Conservation (phyloP, 108 stramenopile species). For the Cyclotella cryptica region DNA sequence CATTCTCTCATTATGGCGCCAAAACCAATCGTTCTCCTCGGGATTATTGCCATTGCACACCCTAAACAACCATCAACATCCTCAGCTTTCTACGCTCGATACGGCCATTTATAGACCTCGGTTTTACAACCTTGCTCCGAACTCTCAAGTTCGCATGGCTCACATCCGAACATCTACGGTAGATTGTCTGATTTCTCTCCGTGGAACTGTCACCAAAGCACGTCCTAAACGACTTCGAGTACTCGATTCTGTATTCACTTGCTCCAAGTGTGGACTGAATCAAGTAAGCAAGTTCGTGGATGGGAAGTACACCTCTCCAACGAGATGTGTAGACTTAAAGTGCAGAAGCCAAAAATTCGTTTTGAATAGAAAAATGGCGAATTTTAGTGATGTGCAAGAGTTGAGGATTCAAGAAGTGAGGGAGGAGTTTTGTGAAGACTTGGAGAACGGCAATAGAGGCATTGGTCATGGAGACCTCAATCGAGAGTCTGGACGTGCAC, state of each 20-base stretch:
- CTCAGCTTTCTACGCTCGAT: slow-evolving; percentile 31
- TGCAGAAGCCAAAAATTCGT: slow-evolving; percentile 58
- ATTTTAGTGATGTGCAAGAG: slow-evolving; percentile 93
- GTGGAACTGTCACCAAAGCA: slow-evolving; percentile 93
- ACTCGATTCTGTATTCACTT: slow-evolving; percentile 84
- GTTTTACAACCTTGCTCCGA: slow-evolving; percentile 42
- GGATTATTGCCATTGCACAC: slow-evolving; percentile 7
- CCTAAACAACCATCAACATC: slow-evolving; percentile 24
- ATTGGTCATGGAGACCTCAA: slow-evolving; percentile 17
- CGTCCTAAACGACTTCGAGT: slow-evolving; percentile 89
- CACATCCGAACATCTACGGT: slow-evolving; percentile 45
- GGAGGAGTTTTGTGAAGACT: slow-evolving; percentile 68
- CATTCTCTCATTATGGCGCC: slow-evolving; percentile 42
- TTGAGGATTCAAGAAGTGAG: slow-evolving; percentile 92
- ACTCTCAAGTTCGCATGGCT: slow-evolving; percentile 43
- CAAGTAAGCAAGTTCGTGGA: slow-evolving; percentile 67
- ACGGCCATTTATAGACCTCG: slow-evolving; percentile 44
- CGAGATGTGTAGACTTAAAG: slow-evolving; percentile 57
- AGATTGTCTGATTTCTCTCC: slow-evolving; percentile 74
- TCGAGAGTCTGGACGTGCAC: slow-evolving; percentile 79
- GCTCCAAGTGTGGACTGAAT: slow-evolving; percentile 82
- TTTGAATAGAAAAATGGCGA: slow-evolving; percentile 76
- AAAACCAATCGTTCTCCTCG: slow-evolving; percentile 15
- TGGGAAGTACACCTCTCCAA: slow-evolving; percentile 76
- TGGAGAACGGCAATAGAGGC: slow-evolving; percentile 8